Evolutionary conservation across 2,329 filamentous ascomycete species (phyloP), one percentile per base, ranked within the genome.

Genomic region (Ophiocordyceps sinensis): DNA sequence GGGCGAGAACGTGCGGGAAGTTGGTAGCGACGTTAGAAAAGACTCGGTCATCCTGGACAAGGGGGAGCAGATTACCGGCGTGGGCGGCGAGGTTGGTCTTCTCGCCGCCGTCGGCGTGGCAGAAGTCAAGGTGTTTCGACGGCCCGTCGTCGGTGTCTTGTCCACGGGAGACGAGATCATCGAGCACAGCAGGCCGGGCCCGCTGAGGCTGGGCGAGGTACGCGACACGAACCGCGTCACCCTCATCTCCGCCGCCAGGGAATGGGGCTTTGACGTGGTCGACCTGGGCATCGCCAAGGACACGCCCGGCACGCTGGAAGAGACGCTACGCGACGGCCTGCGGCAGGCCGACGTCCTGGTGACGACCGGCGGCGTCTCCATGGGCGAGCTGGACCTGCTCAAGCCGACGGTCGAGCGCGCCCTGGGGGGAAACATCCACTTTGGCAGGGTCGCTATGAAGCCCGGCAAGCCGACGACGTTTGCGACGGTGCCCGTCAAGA

Each of bases 401-500:
- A 98, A 98, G 59, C 89, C 91, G 0, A 96, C 89, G 0, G 85
- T 98, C 52, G 91, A 96, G 65, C 81, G 89, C 35, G 71, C 79
- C 1, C 74, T 98, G 1, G 86, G 87, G 43, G 91, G 91, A 8
- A 91, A 81, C 0, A 94, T 98, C 49, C 91, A 95, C 61, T 98
- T 98, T 52, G 91, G 91, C 21, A 82, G 91, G 3, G 91, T 98
- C 3, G 76, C 82, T 41, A 96, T 98, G 91, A 98, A 98, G 66
- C 91, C 91, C 0, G 91, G 91, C 5, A 98, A 96, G 62, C 91
- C 91, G 2, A 95, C 88, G 0, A 98, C 91, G 0, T 98, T 98
- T 59, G 91, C 91, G 3, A 95, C 86, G 0, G 73, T 96, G 0
- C 79, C 85, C 1, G 67, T 73, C 32, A 79, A 79, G 58, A 67